These are phyloP conservation scores for Hortiboletus flavorubellus DNA, from an alignment of 768 basidiomycete genomes.

Conservation along the genomic window DNA sequence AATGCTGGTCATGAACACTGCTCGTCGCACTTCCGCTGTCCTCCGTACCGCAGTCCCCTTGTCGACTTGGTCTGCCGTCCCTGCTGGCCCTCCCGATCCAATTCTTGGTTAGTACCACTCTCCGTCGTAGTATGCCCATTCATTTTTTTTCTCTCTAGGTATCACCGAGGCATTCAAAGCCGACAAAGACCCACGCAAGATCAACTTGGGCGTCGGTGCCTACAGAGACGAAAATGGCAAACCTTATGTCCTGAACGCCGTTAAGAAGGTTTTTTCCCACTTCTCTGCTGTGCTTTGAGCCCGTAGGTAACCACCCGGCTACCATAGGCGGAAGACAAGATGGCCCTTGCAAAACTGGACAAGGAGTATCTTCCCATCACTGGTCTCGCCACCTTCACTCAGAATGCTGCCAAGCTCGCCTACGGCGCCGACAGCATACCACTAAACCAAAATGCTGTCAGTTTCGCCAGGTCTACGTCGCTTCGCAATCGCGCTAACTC, in stretches of 20 bases:
- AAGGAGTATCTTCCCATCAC: conserved; percentile 98
- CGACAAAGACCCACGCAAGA: conserved; percentile 87
- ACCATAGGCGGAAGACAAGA: conserved; percentile 68
- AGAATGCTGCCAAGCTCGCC: conserved; percentile 83
- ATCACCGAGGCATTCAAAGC: conserved; percentile 97
- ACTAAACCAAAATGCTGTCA: conserved; percentile 65
- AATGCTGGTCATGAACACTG: conserved; percentile 43
- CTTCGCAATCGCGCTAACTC: neutral
- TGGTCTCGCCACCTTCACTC: conserved; percentile 82
- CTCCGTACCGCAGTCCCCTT: conserved; percentile 39
- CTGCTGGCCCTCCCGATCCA: conserved; percentile 87
- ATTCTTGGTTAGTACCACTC: conserved; percentile 67
- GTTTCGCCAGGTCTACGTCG: conserved; percentile 29
- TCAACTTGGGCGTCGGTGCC: conserved; percentile 97
- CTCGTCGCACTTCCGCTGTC: conserved; percentile 48
- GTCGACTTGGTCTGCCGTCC: conserved; percentile 80
- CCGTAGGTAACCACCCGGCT: neutral
- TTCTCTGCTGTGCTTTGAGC: neutral
- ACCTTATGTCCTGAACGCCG: conserved; percentile 87
- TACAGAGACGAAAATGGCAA: conserved; percentile 94
- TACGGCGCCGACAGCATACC: conserved; percentile 81
- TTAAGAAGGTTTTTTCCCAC: conserved; percentile 64
- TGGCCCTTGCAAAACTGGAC: conserved; percentile 66
- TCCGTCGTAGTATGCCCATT: conserved; percentile 1
- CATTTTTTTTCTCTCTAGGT: conserved; percentile 42